phyloP scores from a whole-genome alignment of 176 grass and related monocot species.

The Paspalum vaginatum region DNA sequence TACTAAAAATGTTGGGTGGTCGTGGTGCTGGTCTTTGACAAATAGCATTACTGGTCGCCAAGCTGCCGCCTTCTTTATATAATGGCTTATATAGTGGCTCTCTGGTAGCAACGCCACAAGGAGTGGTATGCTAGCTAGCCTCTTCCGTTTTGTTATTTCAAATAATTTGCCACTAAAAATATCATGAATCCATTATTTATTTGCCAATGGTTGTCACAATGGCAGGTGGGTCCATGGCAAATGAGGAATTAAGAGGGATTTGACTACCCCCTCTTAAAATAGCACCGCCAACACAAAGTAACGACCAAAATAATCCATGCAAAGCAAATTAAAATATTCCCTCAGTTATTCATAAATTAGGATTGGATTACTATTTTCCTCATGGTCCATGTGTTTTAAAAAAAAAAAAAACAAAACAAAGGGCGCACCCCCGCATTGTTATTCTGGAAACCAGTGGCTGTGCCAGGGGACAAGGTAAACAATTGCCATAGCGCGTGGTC shows the following conservation, averaged over 20 bases:
- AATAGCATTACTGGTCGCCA: constrained; percentile 25
- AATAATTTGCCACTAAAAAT: not conserved
- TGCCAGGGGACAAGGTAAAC: not conserved
- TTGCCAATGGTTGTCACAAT: too few species aligned
- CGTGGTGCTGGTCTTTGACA: constrained; percentile 34
- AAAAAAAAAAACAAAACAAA: not conserved
- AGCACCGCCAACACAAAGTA: constrained; percentile 16
- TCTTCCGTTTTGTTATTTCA: not conserved
- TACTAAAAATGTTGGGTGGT: constrained; percentile 39
- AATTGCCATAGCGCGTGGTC: not conserved
- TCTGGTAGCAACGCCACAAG: constrained; percentile 16
- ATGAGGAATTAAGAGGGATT: too few species aligned
- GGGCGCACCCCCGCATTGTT: not conserved
- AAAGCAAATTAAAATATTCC: not conserved
- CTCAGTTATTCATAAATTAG: not conserved
- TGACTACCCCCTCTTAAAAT: not conserved
- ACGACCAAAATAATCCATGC: constrained; percentile 10
- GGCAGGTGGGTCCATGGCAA: too few species aligned
- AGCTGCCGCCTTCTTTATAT: constrained; percentile 3
- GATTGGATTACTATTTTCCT: not conserved
- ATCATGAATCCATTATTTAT: too few species aligned
- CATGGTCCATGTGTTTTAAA: too few species aligned
- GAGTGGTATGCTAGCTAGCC: not conserved
- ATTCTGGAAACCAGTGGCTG: not conserved
- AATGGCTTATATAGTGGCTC: too few species aligned